Evolutionary conservation across 2,329 filamentous ascomycete genomes (phyloP), one percentile per base, ranked within the genome.

Genomic region (Aspergillus piperis): DNA sequence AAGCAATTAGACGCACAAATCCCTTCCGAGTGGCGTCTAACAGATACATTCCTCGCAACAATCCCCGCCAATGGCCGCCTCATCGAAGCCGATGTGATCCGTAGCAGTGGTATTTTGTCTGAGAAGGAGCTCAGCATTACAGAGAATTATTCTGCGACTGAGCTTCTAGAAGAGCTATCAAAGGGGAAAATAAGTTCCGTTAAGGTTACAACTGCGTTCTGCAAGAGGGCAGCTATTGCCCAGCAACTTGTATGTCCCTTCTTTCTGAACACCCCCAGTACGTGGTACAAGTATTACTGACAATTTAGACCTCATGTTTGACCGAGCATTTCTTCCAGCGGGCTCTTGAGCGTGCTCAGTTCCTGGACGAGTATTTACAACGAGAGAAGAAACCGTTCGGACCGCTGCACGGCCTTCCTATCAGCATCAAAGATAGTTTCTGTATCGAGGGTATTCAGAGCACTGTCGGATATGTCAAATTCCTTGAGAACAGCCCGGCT

Each of bases 401-500:
- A 0, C 86, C 87, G 0, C 77, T 90, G 0, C 86, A 89, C 66
- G 86, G 87, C 2, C 77, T 89, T 0, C 86, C 86, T 0, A 79
- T 90, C 21, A 80, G 78, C 10, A 63, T 84, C 6, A 84, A 82
- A 51, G 78, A 82, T 51, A 77, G 81, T 56, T 80, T 82, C 63
- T 68, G 75, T 49, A 61, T 82, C 25, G 71, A 75, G 7, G 84
- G 84, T 7, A 78, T 83, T 7, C 83, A 86, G 54, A 81, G 80
- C 8, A 83, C 80, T 0, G 78, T 86, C 3, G 85, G 85, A 1
- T 82, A 91, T 64, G 82, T 84, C 0, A 82, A 83, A 0, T 83
- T 88, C 63, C 83, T 88, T 2, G 81, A 82, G 39, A 79, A 86
- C 52, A 85, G 87, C 0, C 84, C 82, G 3, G 72, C 75, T 21